Percentiles rank a stretch among this genome's conserved stretches.
These are phyloP conservation scores for Rhodotorula babjevae DNA, from an alignment of 768 basidiomycete genomes.

Conservation along the genomic window DNA sequence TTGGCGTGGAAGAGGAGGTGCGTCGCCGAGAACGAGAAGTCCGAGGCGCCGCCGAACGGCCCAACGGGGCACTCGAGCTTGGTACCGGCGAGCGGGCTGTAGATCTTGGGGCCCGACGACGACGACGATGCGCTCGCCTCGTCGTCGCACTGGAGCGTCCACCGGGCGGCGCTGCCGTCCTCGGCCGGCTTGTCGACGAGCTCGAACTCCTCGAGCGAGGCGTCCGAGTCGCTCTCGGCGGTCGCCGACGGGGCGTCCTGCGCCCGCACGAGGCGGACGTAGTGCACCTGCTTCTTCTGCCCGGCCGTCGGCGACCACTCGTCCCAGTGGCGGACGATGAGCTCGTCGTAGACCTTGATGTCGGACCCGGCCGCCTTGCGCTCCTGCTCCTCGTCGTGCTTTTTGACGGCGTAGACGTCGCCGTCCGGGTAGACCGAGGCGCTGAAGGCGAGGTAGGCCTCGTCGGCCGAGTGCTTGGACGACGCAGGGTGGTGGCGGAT, in stretches of 20 bases:
- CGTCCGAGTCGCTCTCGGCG: slow-evolving; percentile 25
- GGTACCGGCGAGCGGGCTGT: slow-evolving; percentile 15
- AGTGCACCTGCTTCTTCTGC: slow-evolving; percentile 69
- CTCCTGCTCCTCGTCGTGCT: slow-evolving; percentile 62
- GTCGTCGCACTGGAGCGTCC: neutral
- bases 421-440: slow-evolving; percentile 75
- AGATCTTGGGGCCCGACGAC: slow-evolving; percentile 5
- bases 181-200: slow-evolving; percentile 15
- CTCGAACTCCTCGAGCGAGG: slow-evolving; percentile 29
- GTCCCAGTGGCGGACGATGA: slow-evolving; percentile 72
- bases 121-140: neutral
- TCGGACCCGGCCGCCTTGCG: slow-evolving; percentile 62
- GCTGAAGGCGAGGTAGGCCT: slow-evolving; percentile 72
- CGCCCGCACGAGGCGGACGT: slow-evolving; percentile 56
- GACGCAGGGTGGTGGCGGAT: slow-evolving; percentile 6
- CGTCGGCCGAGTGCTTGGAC: slow-evolving; percentile 50
- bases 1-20: slow-evolving; percentile 80
- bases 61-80: slow-evolving; percentile 56
- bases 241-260: slow-evolving; percentile 29
- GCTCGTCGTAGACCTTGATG: slow-evolving; percentile 58
- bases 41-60: slow-evolving; percentile 77
- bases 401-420: slow-evolving; percentile 61
- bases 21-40: slow-evolving; percentile 67
- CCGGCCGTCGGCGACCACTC: slow-evolving; percentile 60
- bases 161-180: neutral